Base-by-base conservation (phyloP, 1,284 basidiomycete species). In the Pterulicium gracile region DNA sequence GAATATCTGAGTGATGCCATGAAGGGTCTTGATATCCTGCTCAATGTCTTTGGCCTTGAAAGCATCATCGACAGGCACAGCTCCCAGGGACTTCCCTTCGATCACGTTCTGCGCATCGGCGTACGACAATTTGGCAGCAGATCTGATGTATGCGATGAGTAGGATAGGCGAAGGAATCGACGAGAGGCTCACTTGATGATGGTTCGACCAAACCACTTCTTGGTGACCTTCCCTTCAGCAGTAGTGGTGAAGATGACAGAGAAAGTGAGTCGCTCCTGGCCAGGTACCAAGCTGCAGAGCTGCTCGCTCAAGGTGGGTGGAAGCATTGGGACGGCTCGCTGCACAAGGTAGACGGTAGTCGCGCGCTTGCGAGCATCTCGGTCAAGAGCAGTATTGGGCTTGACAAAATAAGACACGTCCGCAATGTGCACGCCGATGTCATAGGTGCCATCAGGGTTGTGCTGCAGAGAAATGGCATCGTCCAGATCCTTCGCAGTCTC, bases 341-440 rank as follows among this genome's bases (percentile, higher is more conserved):
- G 95, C 35, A 98, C 83, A 36, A 98, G 82, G 61, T 97, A 97
- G 44, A 98, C 96, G 55, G 89, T 92, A 2, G 94, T 98, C 21
- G 93, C 95, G 52, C 95, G 80, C 68, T 97, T 98, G 56, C 92
- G 81, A 43, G 96, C 96, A 65, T 99, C 96, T 24, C 96, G 90
- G 59, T 99, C 96, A 54, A 99, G 72, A 14, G 94, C 88, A 4
- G 91, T 96, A 63, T 96, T 96, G 20, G 91, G 82, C 69, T 93
- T 95, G 59, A 95, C 88, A 67, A 98, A 98, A 72, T 88, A 85
- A 1, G 93, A 89, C 1, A 98, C 93, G 62, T 99, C 96, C 17
- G 94, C 88, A 54, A 98, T 81, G 59, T 98, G 96, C 10, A 98
- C 81, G 48, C 91, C 91, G 44, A 99, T 78, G 45, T 92, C 88